Conservation (phyloP, 2,329 filamentous ascomycete genomes). For the Boeremia lycopersici region DNA sequence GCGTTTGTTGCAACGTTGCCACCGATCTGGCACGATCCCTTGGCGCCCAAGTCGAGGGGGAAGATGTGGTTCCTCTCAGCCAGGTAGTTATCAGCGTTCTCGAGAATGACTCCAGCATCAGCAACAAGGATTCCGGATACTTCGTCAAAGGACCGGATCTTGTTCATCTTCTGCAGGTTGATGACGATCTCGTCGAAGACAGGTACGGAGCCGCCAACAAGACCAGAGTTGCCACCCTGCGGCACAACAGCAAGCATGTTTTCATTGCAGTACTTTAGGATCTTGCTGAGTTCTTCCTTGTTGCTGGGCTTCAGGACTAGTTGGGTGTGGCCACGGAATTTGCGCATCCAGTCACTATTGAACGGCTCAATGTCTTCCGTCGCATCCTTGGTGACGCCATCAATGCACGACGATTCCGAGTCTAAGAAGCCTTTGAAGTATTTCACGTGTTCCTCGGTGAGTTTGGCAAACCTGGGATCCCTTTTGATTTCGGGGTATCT, state of each 20-base stretch:
- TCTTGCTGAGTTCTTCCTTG: conserved; percentile 86
- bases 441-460: conserved; percentile 79
- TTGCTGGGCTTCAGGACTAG: conserved; percentile 85
- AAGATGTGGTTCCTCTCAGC: conserved; percentile 87
- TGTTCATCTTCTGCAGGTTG: conserved; percentile 87
- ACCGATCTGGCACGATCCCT: conserved; percentile 95
- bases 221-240: conserved; percentile 94
- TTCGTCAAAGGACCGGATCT: conserved; percentile 89
- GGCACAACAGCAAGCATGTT: conserved; percentile 91
- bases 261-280: conserved; percentile 94
- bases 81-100: conserved; percentile 84
- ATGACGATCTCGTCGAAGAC: conserved; percentile 99
- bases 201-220: conserved; percentile 93
- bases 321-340: conserved; percentile 89
- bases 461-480: conserved; percentile 72
- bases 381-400: conserved; percentile 77
- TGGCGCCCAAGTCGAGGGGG: conserved; percentile 94
- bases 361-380: conserved; percentile 85
- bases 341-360: conserved; percentile 99
- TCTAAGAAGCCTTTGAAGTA: conserved; percentile 84
- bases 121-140: conserved; percentile 88
- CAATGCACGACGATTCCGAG: conserved; percentile 77
- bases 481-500: conserved; percentile 81
- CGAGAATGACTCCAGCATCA: conserved; percentile 89
- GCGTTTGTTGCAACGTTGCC: conserved; percentile 97